A percentile compares a stretch with the other conserved stretches of the same genome.
phyloP scores from a whole-genome alignment of 2,329 filamentous ascomycete genomes.

The Fusarium coffeatum region DNA sequence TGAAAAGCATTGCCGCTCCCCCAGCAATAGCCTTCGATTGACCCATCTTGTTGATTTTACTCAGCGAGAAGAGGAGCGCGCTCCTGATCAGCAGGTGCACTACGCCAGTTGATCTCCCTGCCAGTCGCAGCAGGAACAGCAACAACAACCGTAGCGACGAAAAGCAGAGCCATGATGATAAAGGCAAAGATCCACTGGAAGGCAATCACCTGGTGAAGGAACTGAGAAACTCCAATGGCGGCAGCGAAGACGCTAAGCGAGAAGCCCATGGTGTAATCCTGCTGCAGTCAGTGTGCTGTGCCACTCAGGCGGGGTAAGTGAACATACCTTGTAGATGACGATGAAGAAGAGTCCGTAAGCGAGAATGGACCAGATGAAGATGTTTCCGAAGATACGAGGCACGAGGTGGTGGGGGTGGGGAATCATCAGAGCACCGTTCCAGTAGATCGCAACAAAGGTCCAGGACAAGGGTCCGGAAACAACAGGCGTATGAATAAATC shows the following conservation, averaged over 20 bases:
- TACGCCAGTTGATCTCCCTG: constrained; percentile 63
- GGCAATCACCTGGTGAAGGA: constrained; percentile 77
- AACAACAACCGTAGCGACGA: constrained; percentile 73
- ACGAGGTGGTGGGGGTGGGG: constrained; percentile 72
- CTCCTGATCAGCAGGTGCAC: constrained; percentile 62
- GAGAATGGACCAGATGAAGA: constrained; percentile 88
- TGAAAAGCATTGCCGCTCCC: background rate
- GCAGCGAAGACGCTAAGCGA: constrained; percentile 78
- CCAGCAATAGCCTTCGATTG: background rate
- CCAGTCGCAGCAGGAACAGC: constrained; percentile 74
- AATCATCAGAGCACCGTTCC: constrained; percentile 88
- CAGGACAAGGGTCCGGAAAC: constrained; percentile 83
- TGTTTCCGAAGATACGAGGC: constrained; percentile 84
- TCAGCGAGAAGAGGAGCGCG: constrained; percentile 71
- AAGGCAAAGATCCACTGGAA: constrained; percentile 96
- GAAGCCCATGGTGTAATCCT: constrained; percentile 83
- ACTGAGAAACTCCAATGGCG: constrained; percentile 81
- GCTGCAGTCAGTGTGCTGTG: constrained; percentile 22
- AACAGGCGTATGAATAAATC: constrained; percentile 80
- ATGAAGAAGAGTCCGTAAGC: constrained; percentile 83
- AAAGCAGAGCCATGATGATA: constrained; percentile 79
- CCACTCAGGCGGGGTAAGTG: background rate
- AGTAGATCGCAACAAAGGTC: constrained; percentile 88
- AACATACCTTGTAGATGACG: constrained; percentile 72
- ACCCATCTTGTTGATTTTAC: constrained; percentile 15